Evolutionary conservation across 176 grass and related monocot genomes (phyloP), one percentile per base, ranked within the genome.

Genomic region (Rhynchospora breviuscula): DNA sequence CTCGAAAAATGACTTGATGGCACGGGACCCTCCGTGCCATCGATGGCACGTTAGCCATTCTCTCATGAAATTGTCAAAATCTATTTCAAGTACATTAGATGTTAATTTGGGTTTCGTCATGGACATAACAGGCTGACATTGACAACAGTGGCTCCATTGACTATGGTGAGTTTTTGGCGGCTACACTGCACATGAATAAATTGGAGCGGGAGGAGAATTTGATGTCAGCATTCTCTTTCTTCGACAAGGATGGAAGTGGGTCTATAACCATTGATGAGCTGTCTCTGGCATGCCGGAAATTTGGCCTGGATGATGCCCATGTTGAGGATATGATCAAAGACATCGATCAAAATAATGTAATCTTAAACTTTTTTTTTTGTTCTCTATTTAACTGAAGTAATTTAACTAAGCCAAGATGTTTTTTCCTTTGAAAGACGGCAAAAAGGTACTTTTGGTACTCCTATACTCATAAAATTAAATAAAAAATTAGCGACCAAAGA

Each of bases 271-370:
- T 94, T 23, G 90, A 94, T 86, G 92, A 94, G 66, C 86, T 94
- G 62, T 97, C 94, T 75, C 88, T 94, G 29, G 92, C 94, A 62
- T 98, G 95, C 31, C 25, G 85, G 13, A 70, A 98, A 53, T 98
- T 98, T 26, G 95, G 95, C 26, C 85, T 94, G 43, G 84, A 86
- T 86, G 95, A 98, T 84, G 85, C 90, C 83, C 92, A 98, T 69
- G 85, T 98, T 10, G 92, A 98, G 79, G 95, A 98, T 67, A 98
- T 94, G 92, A 94, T 98, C 54, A 98, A 91, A 85, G 95, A 98
- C 67, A 82, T 91, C 46, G 92, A 94, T 84, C 90, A 94, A 84
- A 91, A 98, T 44, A 98, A 98, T 79, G 95, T 98, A 66, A 79
- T 87, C 86, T 23, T 89, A 74, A 59, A 70, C 85, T 61, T 73